These are phyloP conservation scores for Beauveria bassiana DNA, from an alignment of 2,329 filamentous ascomycete species.

Conservation along the genomic window DNA sequence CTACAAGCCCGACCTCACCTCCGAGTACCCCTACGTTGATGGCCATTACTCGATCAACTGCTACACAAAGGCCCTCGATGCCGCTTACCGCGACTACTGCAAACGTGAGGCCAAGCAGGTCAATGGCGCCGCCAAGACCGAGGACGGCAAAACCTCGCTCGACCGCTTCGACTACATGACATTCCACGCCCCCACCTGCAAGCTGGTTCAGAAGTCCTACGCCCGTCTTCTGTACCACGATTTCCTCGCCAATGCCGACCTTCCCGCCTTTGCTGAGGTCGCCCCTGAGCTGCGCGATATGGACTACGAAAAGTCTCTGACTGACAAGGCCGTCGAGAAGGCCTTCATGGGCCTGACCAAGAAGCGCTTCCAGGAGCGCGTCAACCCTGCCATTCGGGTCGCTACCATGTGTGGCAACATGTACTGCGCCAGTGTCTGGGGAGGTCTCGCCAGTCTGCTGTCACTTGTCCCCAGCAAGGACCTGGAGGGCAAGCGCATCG, in stretches of 20 bases:
- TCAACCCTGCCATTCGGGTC: constrained; percentile 65
- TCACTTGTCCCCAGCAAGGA: constrained; percentile 53
- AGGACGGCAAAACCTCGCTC: constrained; percentile 51
- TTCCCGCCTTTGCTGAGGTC: constrained; percentile 64
- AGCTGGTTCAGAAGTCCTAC: constrained; percentile 79
- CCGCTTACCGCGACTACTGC: constrained; percentile 73
- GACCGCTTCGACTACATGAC: constrained; percentile 78
- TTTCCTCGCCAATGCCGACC: constrained; percentile 63
- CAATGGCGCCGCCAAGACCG: constrained; percentile 34
- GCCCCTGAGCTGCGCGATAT: constrained; percentile 69
- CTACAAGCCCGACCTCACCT: constrained; percentile 82
- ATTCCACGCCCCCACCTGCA: constrained; percentile 83
- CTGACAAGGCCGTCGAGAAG: constrained; percentile 79
- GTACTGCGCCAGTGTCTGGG: constrained; percentile 67
- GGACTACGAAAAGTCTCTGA: constrained; percentile 70
- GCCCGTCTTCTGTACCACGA: constrained; percentile 80
- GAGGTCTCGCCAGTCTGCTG: constrained; percentile 65
- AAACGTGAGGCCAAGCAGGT: constrained; percentile 56
- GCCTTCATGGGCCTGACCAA: constrained; percentile 77
- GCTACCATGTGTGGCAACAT: constrained; percentile 67
- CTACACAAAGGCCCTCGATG: constrained; percentile 74
- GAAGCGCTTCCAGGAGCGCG: constrained; percentile 75
- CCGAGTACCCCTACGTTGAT: constrained; percentile 80
- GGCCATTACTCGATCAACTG: constrained; percentile 77
- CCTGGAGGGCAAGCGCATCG: constrained; percentile 65